phyloP scores from a whole-genome alignment of 306 rosid genomes.

The Luffa acutangula region DNA sequence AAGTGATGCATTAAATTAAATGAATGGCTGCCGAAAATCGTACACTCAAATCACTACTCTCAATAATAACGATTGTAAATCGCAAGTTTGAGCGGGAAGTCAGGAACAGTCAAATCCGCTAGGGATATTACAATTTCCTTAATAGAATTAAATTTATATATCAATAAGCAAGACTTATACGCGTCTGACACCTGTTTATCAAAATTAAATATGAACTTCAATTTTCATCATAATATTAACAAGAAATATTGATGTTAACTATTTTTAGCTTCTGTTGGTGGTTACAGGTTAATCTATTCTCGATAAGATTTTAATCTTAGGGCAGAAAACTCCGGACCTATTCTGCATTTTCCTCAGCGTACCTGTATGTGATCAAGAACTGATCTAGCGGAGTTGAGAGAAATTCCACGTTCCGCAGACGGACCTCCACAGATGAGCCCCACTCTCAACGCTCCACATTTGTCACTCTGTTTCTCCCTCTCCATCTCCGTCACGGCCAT shows the following conservation, averaged over 20 bases:
- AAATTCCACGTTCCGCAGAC: conserved; percentile 94
- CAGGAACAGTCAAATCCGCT: neutral
- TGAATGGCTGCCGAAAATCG: neutral
- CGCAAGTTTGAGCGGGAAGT: neutral
- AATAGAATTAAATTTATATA: neutral
- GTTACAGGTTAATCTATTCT: neutral
- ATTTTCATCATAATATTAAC: neutral
- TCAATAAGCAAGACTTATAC: neutral
- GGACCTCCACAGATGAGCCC: conserved; percentile 93
- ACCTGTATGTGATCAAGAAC: conserved; percentile 87
- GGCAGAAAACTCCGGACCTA: neutral
- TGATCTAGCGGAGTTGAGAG: conserved; percentile 89
- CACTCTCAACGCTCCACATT: conserved; percentile 39
- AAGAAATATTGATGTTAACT: neutral
- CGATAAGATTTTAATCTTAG: neutral
- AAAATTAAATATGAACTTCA: too few species aligned
- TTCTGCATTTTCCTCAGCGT: neutral
- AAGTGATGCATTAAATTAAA: neutral
- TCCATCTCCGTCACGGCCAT: neutral
- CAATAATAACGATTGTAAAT: neutral
- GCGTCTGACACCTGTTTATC: neutral
- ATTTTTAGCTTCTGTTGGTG: neutral
- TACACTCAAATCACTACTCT: neutral
- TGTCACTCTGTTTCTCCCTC: conserved; percentile 9
- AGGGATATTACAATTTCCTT: neutral